Conservation (phyloP, 441 rosid genomes). For the Eugenia klotzschiana region DNA sequence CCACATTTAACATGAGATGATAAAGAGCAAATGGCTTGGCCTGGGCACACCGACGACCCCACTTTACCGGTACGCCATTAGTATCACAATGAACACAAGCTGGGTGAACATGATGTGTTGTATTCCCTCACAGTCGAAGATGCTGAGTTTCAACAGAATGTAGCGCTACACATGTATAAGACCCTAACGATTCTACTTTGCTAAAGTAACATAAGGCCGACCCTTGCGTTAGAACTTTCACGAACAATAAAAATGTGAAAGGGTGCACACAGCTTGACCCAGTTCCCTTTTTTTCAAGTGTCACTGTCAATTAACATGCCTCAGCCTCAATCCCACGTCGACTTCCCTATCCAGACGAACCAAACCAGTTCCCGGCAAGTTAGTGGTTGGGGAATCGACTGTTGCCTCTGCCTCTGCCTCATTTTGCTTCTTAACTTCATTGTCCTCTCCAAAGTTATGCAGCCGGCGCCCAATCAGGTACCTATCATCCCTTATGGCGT, state of each 20-base stretch:
- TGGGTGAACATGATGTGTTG: neutral
- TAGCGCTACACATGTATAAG: neutral
- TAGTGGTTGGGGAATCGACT: slow-evolving; percentile 5
- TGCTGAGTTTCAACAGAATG: neutral
- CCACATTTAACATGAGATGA: neutral
- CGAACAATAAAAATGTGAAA: slow-evolving; percentile 15
- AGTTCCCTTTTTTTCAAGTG: slow-evolving; percentile 2
- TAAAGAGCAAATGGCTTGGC: neutral
- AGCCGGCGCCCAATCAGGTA: slow-evolving; percentile 86
- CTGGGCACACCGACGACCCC: neutral
- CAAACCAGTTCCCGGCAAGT: slow-evolving; percentile 8
- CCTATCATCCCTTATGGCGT: slow-evolving; percentile 85
- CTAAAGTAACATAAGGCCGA: neutral
- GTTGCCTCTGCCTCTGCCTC: slow-evolving; percentile 14
- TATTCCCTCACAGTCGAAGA: neutral
- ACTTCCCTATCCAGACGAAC: slow-evolving; percentile 29
- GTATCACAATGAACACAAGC: neutral
- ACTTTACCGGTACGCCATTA: neutral
- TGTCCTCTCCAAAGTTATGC: slow-evolving; percentile 61
- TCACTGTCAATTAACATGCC: slow-evolving; percentile 31
- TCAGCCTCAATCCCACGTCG: slow-evolving; percentile 45
- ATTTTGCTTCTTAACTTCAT: slow-evolving; percentile 6
- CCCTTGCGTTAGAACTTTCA: neutral
- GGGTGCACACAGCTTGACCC: slow-evolving; percentile 17
- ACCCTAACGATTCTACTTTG: neutral